A percentile compares a stretch with the other conserved stretches of the same genome.
Conservation (phyloP, 192 early-diverging fungal species). For the Backusella morwellensis region DNA sequence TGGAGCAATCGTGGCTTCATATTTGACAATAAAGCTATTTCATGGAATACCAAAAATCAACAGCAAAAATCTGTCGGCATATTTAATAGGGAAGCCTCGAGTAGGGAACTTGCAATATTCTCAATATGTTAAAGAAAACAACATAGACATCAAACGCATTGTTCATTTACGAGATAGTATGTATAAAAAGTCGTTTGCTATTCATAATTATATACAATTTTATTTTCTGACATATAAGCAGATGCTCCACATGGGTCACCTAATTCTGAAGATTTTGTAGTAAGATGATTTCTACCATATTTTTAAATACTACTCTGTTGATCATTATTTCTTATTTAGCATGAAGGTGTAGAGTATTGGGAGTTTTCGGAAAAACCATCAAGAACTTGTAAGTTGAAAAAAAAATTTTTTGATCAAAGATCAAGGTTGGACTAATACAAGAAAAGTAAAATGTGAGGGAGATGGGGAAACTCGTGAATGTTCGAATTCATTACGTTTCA, state of each 20-base stretch:
- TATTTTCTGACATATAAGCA: not conserved
- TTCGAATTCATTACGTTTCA: not conserved
- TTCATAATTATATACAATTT: not conserved
- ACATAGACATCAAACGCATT: not conserved
- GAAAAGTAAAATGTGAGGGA: not conserved
- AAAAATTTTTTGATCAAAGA: not conserved
- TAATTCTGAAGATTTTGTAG: not conserved
- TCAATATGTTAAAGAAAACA: not conserved
- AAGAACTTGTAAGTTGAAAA: not conserved
- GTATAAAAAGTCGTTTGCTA: not conserved
- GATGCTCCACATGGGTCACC: not conserved
- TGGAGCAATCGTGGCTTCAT: not conserved
- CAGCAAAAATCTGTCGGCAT: not conserved
- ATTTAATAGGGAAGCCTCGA: not conserved
- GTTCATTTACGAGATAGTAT: not conserved
- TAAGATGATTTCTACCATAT: not conserved
- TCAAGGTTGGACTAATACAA: not conserved
- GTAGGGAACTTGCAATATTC: not conserved
- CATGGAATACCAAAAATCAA: not conserved
- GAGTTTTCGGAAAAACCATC: not conserved
- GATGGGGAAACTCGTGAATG: not conserved
- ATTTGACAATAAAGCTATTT: not conserved
- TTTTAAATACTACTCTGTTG: not conserved
- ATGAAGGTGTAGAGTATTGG: constrained; percentile 6
- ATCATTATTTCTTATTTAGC: not conserved